Conservation (phyloP, 148 eudicot species). For the Limonium bicolor region DNA sequence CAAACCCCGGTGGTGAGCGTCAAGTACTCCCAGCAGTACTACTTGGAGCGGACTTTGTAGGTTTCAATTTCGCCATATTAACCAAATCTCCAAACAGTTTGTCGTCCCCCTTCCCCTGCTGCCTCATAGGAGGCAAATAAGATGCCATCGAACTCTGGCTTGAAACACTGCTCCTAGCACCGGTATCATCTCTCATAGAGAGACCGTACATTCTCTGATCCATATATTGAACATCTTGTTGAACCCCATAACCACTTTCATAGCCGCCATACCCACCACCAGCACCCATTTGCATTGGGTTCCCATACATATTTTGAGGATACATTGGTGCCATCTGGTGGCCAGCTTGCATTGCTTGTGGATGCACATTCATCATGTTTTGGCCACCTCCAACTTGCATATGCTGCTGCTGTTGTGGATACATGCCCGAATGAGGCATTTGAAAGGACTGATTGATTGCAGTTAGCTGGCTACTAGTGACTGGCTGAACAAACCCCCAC, state of each 20-base stretch:
- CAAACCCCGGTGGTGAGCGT: too few species aligned
- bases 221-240: conserved; percentile 42
- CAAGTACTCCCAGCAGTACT: conserved; percentile 62
- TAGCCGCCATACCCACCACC: conserved; percentile 32
- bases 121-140: conserved; percentile 57
- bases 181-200: conserved; percentile 32
- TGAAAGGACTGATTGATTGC: conserved; percentile 21
- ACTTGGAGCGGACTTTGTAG: conserved; percentile 34
- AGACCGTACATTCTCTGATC: conserved; percentile 60
- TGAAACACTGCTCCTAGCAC: conserved; percentile 18
- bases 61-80: conserved; percentile 58
- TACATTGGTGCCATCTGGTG: conserved; percentile 54
- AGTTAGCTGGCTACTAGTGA: conserved; percentile 24
- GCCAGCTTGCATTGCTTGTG: conserved; percentile 37
- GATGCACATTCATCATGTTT: conserved; percentile 38
- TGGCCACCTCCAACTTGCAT: conserved; percentile 20
- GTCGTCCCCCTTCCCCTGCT: conserved; percentile 51
- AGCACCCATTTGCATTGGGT: too few species aligned
- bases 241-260: conserved; percentile 46
- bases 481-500: conserved; percentile 33
- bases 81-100: conserved; percentile 88
- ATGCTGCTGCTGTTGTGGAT: conserved; percentile 37
- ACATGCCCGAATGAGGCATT: conserved; percentile 26
- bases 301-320: conserved; percentile 42
- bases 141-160: conserved; percentile 28